A percentile compares a stretch with the other conserved stretches of the same genome.
Conservation (phyloP, 305 asterid species). For the Rubia occidens region DNA sequence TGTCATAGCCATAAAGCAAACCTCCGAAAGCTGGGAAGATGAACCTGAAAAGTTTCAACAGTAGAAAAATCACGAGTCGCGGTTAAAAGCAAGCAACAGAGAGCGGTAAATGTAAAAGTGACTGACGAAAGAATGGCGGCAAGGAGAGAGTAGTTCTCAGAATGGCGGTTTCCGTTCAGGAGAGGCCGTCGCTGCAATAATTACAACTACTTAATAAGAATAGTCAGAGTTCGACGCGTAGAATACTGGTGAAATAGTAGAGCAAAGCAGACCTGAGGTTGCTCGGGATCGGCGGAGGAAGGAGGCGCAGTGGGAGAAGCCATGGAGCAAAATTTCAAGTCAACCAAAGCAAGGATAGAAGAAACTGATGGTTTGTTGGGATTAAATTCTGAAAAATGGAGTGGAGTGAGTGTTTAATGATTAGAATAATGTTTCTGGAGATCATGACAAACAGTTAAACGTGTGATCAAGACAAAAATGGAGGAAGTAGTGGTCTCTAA, state of each 20-base stretch:
- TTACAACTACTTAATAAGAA: neutral
- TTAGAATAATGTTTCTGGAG: neutral
- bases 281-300: constrained; percentile 5
- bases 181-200: constrained; percentile 39
- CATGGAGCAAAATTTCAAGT: constrained; percentile 6
- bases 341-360: neutral
- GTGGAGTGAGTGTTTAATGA: neutral
- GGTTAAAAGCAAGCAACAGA: neutral
- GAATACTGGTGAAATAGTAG: neutral
- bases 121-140: constrained; percentile 67
- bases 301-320: constrained; percentile 5
- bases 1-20: constrained; percentile 85
- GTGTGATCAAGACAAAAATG: too few species aligned
- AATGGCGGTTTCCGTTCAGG: constrained; percentile 20
- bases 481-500: neutral
- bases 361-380: neutral
- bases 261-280: constrained; percentile 3
- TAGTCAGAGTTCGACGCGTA: neutral
- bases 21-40: constrained; percentile 95
- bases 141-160: constrained; percentile 44
- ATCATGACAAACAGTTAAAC: too few species aligned
- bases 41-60: constrained; percentile 40
- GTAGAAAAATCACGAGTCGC: neutral
- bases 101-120: neutral
- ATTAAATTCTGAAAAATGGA: neutral